phyloP scores from a whole-genome alignment of 1,284 basidiomycete genomes.

The Hypsizygus ulmarius region DNA sequence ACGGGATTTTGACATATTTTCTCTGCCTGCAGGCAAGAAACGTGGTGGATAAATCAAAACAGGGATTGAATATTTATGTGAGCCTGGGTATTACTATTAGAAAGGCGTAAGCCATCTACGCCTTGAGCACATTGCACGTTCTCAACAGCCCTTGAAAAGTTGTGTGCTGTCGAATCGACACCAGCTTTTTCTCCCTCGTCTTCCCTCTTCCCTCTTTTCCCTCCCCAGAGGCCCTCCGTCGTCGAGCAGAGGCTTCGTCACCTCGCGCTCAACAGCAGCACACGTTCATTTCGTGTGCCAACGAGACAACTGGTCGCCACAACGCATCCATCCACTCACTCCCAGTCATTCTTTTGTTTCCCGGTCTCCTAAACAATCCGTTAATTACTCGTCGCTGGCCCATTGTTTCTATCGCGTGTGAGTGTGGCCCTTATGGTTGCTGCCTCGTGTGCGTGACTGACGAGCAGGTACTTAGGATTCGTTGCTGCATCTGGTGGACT shows the following conservation, averaged over 20 bases:
- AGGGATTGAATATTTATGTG: constrained; percentile 44
- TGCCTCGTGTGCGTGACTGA: not conserved
- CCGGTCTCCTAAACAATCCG: constrained; percentile 28
- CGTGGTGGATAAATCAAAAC: constrained; percentile 56
- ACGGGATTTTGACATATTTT: constrained; percentile 31
- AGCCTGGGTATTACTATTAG: constrained; percentile 34
- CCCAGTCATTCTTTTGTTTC: constrained; percentile 53
- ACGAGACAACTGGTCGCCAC: constrained; percentile 27
- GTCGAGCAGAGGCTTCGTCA: constrained; percentile 22
- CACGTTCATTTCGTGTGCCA: constrained; percentile 42
- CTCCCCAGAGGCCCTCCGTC: constrained; percentile 23
- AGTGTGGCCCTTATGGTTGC: constrained; percentile 7
- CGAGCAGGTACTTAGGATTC: not conserved
- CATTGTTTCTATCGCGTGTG: constrained; percentile 18
- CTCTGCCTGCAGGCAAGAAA: constrained; percentile 69
- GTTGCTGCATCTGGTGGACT: not conserved
- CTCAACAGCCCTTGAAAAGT: constrained; percentile 47
- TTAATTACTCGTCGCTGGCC: constrained; percentile 24
- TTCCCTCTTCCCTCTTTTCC: constrained; percentile 27
- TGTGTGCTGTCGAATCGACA: constrained; percentile 38
- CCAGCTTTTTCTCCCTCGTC: constrained; percentile 37
- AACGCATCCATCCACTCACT: constrained; percentile 34
- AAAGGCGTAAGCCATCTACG: constrained; percentile 48
- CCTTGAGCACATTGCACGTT: constrained; percentile 45
- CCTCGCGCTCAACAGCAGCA: constrained; percentile 25